phyloP scores from a whole-genome alignment of 345 rosid genomes.

The Hypericum androsaemum region DNA sequence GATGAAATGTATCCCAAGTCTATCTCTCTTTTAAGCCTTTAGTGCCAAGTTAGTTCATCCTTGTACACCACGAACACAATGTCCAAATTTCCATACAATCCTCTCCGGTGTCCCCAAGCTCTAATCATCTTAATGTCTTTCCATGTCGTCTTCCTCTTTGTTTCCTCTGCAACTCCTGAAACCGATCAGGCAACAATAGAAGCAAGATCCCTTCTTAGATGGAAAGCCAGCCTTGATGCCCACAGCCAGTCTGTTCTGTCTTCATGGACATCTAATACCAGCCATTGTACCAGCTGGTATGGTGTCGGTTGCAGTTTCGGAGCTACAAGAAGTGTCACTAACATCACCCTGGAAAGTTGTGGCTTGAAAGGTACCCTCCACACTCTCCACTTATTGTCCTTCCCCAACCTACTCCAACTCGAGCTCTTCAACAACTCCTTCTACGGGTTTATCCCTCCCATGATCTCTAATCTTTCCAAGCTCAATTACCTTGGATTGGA shows the following conservation, averaged over 20 bases:
- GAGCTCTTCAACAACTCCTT: constrained; percentile 5
- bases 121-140: no score
- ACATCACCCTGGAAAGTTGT: constrained; percentile 1
- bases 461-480: constrained; percentile 11
- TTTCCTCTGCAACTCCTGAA: no score
- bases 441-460: constrained; percentile 17
- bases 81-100: no score
- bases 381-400: constrained; percentile 7
- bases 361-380: constrained; percentile 12
- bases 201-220: no score
- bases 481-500: constrained; percentile 14
- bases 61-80: no score
- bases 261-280: background rate
- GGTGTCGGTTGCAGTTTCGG: constrained; percentile 12
- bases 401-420: constrained; percentile 7
- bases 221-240: background rate
- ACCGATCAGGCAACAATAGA: no score
- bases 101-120: no score
- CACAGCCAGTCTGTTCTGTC: background rate
- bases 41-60: no score
- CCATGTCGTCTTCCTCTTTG: no score
- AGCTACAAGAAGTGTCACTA: background rate
- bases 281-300: constrained; percentile 7
- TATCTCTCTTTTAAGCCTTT: no score
- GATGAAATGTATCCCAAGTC: no score